Conservation (phyloP, 371 early-diverging fungal genomes). For the Mucor sp. region DNA sequence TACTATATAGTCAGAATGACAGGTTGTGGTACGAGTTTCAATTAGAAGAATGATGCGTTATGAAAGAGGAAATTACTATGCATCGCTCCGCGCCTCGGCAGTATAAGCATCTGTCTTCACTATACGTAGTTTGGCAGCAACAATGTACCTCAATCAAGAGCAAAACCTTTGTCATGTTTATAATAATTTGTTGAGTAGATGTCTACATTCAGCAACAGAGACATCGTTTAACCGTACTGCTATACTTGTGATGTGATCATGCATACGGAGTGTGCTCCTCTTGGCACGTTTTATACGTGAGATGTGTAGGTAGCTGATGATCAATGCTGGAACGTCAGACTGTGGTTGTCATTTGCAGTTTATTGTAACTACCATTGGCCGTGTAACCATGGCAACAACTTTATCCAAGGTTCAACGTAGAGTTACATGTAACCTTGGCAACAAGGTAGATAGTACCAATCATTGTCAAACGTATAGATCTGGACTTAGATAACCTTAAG, state of each 20-base stretch:
- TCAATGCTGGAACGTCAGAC: background rate
- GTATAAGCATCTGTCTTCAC: background rate
- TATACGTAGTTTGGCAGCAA: background rate
- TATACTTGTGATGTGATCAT: background rate
- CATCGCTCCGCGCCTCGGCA: background rate
- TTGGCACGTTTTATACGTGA: background rate
- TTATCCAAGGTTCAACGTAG: background rate
- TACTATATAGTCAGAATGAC: too few species aligned
- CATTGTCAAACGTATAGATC: background rate
- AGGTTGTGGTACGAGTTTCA: background rate
- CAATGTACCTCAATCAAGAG: background rate
- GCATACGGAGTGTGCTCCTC: background rate
- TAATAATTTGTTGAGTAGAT: background rate
- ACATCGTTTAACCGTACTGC: background rate
- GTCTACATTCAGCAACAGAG: background rate
- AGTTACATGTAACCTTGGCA: background rate
- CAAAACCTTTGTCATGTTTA: background rate
- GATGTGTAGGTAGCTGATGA: background rate
- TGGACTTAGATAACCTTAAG: background rate
- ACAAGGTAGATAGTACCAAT: background rate
- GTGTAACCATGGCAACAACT: background rate
- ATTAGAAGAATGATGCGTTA: background rate
- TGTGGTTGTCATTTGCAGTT: background rate
- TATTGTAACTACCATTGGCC: background rate
- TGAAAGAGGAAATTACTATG: background rate